These are phyloP conservation scores for Neurospora pannonica DNA, from an alignment of 495 filamentous ascomycete genomes.

Conservation along the genomic window DNA sequence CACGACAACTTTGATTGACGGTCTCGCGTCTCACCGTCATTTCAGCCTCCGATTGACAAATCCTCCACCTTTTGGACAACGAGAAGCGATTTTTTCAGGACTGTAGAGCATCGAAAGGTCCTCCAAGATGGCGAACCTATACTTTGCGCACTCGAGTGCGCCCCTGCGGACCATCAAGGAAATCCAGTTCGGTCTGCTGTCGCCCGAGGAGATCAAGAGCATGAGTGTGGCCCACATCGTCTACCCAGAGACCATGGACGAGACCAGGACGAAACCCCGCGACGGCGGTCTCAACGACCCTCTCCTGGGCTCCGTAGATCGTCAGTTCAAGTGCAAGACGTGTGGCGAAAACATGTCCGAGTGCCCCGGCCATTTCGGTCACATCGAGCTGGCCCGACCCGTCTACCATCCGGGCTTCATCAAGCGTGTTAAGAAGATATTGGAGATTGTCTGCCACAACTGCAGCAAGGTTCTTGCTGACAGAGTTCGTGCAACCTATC, in stretches of 20 bases:
- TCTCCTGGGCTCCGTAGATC: constrained; percentile 86
- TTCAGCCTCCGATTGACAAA: neutral
- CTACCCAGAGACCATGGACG: constrained; percentile 98
- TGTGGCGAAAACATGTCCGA: constrained; percentile 90
- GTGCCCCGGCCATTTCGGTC: constrained; percentile 95
- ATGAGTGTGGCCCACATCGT: constrained; percentile 90
- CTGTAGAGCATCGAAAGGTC: neutral
- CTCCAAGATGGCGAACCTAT: constrained; percentile 80
- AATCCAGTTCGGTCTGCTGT: constrained; percentile 95
- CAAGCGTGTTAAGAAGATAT: constrained; percentile 93
- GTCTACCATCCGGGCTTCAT: constrained; percentile 96
- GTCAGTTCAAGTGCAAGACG: constrained; percentile 86
- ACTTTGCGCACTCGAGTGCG: constrained; percentile 87
- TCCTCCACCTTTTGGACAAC: neutral
- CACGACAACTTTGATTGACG: constrained; percentile 2
- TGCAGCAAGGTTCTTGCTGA: constrained; percentile 92
- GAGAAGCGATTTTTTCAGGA: neutral
- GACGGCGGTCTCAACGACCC: constrained; percentile 89
- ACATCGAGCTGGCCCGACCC: constrained; percentile 90
- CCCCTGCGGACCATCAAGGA: constrained; percentile 91
- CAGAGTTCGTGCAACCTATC: constrained; percentile 69
- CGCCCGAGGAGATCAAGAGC: constrained; percentile 94
- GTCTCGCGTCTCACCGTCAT: constrained; percentile 5
- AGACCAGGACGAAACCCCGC: constrained; percentile 76
- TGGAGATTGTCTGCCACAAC: constrained; percentile 96